Conservation (phyloP, 148 eudicot species). For the Limonium bicolor region DNA sequence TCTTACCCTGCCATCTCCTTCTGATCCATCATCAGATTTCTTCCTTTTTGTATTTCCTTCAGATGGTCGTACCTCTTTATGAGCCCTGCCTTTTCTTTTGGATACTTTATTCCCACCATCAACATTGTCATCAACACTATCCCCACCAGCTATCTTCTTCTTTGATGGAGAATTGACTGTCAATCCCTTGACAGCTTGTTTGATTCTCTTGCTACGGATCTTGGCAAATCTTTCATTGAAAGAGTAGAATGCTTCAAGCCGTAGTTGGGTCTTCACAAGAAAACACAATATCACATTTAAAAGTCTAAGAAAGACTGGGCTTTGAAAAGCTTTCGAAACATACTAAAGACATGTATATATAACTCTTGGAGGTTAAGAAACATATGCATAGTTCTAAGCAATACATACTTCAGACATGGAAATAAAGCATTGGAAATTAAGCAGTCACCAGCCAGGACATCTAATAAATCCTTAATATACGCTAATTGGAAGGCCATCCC, state of each 20-base stretch:
- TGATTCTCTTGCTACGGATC: slow-evolving; percentile 87
- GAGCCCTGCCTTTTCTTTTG: slow-evolving; percentile 13
- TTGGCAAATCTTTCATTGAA: slow-evolving; percentile 97
- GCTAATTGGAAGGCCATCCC: too few relatives aligned
- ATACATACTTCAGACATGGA: neutral
- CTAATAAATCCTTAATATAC: too few relatives aligned
- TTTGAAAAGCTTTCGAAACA: slow-evolving; percentile 1
- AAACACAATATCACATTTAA: slow-evolving; percentile 12
- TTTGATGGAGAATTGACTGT: slow-evolving; percentile 26
- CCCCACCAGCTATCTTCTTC: too few relatives aligned
- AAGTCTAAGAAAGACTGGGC: neutral
- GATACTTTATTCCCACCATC: slow-evolving; percentile 8
- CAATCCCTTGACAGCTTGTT: slow-evolving; percentile 69
- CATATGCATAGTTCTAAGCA: neutral
- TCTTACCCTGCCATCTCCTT: slow-evolving; percentile 18
- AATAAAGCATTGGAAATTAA: neutral
- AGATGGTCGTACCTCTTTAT: slow-evolving; percentile 10
- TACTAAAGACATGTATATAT: neutral
- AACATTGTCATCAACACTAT: slow-evolving; percentile 18
- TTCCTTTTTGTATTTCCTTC: slow-evolving; percentile 14
- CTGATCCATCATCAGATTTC: slow-evolving; percentile 19
- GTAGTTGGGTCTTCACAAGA: slow-evolving; percentile 73
- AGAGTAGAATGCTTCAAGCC: slow-evolving; percentile 91
- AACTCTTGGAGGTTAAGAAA: neutral
- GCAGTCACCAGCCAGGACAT: too few relatives aligned